A percentile compares a stretch with the other conserved stretches of the same genome.
These are phyloP conservation scores for Boletus reticulatus DNA, from an alignment of 768 basidiomycete species.

Conservation along the genomic window DNA sequence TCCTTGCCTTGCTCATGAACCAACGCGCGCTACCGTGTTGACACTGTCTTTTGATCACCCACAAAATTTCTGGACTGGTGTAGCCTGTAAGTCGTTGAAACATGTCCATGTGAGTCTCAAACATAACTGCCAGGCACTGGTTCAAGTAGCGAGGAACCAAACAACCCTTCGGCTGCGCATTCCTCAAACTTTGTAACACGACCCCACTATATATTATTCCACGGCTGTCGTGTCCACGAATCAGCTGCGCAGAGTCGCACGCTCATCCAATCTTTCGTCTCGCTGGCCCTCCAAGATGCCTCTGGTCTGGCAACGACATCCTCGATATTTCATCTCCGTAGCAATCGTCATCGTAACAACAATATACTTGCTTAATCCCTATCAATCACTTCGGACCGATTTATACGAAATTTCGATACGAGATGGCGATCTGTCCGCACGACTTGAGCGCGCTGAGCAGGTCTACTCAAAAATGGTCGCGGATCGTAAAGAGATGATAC, in stretches of 20 bases:
- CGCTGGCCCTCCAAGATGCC: conserved; percentile 23
- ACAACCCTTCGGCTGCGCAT: not conserved
- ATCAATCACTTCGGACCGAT: conserved; percentile 26
- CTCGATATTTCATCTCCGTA: conserved; percentile 49
- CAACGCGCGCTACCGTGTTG: conserved; percentile 3
- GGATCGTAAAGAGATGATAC: conserved; percentile 47
- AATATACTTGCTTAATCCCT: conserved; percentile 46
- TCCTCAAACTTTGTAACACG: conserved; percentile 11
- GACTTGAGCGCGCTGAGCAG: conserved; percentile 41
- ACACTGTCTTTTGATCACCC: not conserved
- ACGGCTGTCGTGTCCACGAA: conserved; percentile 4
- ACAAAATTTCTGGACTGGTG: conserved; percentile 1
- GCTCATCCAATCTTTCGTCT: conserved; percentile 6
- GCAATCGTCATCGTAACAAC: conserved; percentile 41
- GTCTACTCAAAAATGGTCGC: conserved; percentile 45
- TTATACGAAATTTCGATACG: conserved; percentile 23
- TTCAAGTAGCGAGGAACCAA: conserved; percentile 1
- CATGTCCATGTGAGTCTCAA: not conserved
- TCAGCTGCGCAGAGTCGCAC: conserved; percentile 4
- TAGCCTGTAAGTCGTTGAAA: conserved; percentile 13
- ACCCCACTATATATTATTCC: conserved; percentile 9
- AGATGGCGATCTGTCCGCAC: conserved; percentile 37
- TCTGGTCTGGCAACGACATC: conserved; percentile 42
- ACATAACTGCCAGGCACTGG: not conserved
- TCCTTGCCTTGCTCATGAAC: conserved; percentile 18